phyloP scores from a whole-genome alignment of 176 grass and related monocot species.

The Elymus sibiricus region DNA sequence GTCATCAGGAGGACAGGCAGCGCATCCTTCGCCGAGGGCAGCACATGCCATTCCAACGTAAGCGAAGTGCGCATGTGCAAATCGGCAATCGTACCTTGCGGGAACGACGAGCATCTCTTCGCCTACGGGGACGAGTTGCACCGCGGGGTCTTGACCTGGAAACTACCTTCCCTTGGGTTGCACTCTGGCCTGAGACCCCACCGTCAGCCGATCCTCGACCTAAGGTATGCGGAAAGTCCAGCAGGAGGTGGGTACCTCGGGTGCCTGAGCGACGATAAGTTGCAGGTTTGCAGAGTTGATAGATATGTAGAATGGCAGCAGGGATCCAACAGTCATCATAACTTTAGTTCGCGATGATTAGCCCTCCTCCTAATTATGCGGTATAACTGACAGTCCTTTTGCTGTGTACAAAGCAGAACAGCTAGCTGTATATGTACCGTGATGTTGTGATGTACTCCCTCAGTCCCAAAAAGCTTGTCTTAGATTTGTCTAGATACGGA shows the following conservation, averaged over 20 bases:
- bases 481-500: too few relatives aligned
- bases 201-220: constrained; percentile 60
- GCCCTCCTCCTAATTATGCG: background rate
- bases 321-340: background rate
- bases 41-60: constrained; percentile 36
- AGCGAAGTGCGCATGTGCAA: constrained; percentile 61
- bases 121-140: constrained; percentile 63
- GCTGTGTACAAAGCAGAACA: too few relatives aligned
- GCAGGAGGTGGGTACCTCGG: constrained; percentile 48
- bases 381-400: too few relatives aligned
- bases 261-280: constrained; percentile 59
- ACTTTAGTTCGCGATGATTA: background rate
- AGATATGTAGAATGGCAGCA: background rate
- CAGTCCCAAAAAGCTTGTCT: too few relatives aligned
- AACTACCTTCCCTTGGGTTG: constrained; percentile 46
- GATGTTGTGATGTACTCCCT: too few relatives aligned
- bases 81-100: constrained; percentile 50
- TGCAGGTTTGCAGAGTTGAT: constrained; percentile 59
- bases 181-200: constrained; percentile 40
- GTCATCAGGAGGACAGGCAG: constrained; percentile 34
- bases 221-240: constrained; percentile 45
- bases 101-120: constrained; percentile 27
- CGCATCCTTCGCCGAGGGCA: constrained; percentile 24
- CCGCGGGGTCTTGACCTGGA: constrained; percentile 51
- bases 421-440: too few relatives aligned